Conservation (phyloP, 768 basidiomycete species). For the Suillus subalutaceus region DNA sequence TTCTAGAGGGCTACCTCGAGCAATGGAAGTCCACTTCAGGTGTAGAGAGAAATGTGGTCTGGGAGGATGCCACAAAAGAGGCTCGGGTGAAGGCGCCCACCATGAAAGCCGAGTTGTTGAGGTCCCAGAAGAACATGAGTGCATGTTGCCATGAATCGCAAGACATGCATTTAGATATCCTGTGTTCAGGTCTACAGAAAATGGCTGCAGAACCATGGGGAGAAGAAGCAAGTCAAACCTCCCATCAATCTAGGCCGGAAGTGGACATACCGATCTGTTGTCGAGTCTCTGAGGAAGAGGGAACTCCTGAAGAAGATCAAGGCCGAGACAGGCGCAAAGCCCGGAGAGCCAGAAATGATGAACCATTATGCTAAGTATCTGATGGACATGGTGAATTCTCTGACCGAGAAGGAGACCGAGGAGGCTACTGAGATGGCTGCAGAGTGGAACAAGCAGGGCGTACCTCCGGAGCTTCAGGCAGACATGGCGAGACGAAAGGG, state of each 20-base stretch:
- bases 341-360: neutral
- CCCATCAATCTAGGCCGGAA: neutral
- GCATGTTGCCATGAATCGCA: too few relatives aligned
- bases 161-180: too few relatives aligned
- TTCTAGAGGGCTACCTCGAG: neutral
- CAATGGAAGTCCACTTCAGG: neutral
- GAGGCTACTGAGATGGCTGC: too few relatives aligned
- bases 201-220: neutral
- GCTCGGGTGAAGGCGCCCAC: neutral
- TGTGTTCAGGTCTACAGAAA: neutral
- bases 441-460: too few relatives aligned
- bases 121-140: neutral
- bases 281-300: neutral
- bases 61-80: neutral
- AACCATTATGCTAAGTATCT: neutral
- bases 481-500: too few relatives aligned
- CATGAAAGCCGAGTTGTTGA: neutral
- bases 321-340: neutral
- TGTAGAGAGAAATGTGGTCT: neutral
- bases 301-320: neutral
- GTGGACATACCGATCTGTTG: neutral
- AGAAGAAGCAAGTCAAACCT: neutral
- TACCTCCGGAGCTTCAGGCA: neutral
- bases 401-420: neutral
- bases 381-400: neutral